Conservation (phyloP, 441 rosid genomes). For the Flueggea neowawraea region DNA sequence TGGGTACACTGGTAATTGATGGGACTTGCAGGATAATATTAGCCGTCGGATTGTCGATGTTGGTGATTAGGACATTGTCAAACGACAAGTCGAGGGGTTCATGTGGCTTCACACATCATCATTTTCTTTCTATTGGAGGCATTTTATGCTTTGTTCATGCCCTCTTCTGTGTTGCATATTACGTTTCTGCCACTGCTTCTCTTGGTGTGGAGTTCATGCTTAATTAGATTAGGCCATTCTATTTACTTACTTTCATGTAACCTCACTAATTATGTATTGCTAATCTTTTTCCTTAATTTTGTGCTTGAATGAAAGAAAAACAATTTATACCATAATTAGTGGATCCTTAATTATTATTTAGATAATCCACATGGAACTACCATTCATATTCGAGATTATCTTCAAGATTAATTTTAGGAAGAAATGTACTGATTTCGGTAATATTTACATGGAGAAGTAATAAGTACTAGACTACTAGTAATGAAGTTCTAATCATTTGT, state of each 20-base stretch:
- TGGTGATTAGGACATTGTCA: constrained; percentile 76
- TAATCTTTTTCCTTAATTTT: no score
- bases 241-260: neutral
- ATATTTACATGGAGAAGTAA: no score
- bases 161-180: constrained; percentile 70
- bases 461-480: no score
- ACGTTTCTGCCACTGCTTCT: constrained; percentile 76
- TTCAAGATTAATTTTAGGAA: no score
- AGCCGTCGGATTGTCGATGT: constrained; percentile 59
- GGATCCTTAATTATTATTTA: no score
- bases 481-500: no score
- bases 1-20: neutral
- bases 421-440: no score
- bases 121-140: constrained; percentile 83
- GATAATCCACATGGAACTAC: no score
- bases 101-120: constrained; percentile 86
- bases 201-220: constrained; percentile 19
- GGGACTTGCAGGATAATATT: constrained; percentile 58
- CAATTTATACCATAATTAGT: no score
- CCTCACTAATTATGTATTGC: no score
- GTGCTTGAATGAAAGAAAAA: no score
- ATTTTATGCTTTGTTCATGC: constrained; percentile 81
- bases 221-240: neutral
- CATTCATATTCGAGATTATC: no score
- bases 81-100: constrained; percentile 74